These are phyloP conservation scores for Lasiosphaeria ovina DNA, from an alignment of 495 filamentous ascomycete genomes.

Conservation along the genomic window DNA sequence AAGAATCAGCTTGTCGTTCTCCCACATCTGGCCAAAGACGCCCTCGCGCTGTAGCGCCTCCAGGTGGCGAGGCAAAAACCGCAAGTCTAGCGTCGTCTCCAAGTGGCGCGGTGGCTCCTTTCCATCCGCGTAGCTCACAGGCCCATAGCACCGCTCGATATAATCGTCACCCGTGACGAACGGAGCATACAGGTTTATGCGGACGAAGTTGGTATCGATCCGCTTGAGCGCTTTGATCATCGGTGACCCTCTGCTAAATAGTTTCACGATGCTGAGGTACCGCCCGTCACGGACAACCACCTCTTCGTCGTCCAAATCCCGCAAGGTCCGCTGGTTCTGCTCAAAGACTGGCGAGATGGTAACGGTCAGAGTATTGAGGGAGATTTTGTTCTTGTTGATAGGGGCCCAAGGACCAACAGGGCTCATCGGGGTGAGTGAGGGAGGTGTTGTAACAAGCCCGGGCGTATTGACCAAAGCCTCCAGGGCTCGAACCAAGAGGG, in stretches of 20 bases:
- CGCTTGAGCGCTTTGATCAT: conserved; percentile 19
- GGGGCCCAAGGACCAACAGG: not conserved
- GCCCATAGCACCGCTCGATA: conserved; percentile 3
- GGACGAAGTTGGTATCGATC: conserved; percentile 25
- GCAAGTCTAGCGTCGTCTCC: conserved; percentile 31
- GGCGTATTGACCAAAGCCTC: conserved; percentile 6
- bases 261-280: conserved; percentile 21
- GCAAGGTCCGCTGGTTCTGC: not conserved
- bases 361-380: conserved; percentile 36
- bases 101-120: conserved; percentile 13
- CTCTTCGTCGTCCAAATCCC: not conserved
- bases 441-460: not conserved
- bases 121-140: not conserved
- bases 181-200: conserved; percentile 26
- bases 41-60: not conserved
- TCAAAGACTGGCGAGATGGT: conserved; percentile 16
- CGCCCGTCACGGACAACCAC: conserved; percentile 1
- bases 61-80: conserved; percentile 18
- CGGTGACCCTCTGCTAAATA: conserved; percentile 17
- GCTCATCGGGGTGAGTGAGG: not conserved
- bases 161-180: conserved; percentile 1
- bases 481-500: conserved; percentile 23
- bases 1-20: conserved; percentile 20
- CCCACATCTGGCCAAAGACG: conserved; percentile 9
- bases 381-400: conserved; percentile 8